Conservation (phyloP, 768 basidiomycete species). For the Cyclocybe aegerita region DNA sequence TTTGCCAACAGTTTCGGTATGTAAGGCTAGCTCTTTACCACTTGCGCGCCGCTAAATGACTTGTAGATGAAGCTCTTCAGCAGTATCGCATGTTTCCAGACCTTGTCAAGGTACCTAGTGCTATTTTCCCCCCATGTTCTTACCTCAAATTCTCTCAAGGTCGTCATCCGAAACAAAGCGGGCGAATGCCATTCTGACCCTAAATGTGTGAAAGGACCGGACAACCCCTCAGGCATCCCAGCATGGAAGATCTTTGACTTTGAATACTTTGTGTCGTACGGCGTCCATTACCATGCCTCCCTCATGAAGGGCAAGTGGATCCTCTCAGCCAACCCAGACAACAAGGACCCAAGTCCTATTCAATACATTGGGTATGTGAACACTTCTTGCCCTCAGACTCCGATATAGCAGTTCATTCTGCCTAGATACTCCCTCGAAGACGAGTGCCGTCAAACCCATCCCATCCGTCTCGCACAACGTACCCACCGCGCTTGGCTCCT, state of each 20-base stretch:
- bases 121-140: neutral
- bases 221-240: slow-evolving; percentile 32
- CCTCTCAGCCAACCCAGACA: slow-evolving; percentile 29
- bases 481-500: slow-evolving; percentile 25
- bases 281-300: slow-evolving; percentile 12
- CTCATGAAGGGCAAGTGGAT: slow-evolving; percentile 30
- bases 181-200: slow-evolving; percentile 23
- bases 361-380: slow-evolving; percentile 22
- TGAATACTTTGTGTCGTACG: slow-evolving; percentile 23
- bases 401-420: neutral
- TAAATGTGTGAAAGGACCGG: slow-evolving; percentile 24
- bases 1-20: slow-evolving; percentile 24
- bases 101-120: slow-evolving; percentile 25
- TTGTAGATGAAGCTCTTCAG: slow-evolving; percentile 20
- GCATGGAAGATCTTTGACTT: slow-evolving; percentile 37
- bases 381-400: neutral
- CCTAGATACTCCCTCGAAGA: slow-evolving; percentile 31
- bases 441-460: slow-evolving; percentile 19
- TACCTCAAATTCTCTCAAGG: slow-evolving; percentile 7
- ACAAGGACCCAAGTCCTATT: slow-evolving; percentile 14
- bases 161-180: slow-evolving; percentile 23
- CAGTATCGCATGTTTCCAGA: slow-evolving; percentile 31
- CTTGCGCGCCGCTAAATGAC: neutral
- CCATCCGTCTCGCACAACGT: slow-evolving; percentile 25
- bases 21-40: neutral